These are phyloP conservation scores for Ascochyta fabae DNA, from an alignment of 2,329 filamentous ascomycete genomes.

Conservation along the genomic window DNA sequence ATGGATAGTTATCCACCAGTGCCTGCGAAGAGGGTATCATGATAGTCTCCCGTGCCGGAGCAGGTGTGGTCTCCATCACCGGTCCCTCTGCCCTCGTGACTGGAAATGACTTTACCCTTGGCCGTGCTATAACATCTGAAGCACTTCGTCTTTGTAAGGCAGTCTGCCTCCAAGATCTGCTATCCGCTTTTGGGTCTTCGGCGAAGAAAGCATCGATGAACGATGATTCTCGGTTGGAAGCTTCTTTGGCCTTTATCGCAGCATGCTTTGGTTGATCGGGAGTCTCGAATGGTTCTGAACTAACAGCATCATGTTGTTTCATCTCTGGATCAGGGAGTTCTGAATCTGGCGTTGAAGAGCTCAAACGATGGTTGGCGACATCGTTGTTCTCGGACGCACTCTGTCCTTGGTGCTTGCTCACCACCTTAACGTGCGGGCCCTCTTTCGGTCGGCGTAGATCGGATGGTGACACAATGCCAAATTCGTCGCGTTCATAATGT, in stretches of 20 bases:
- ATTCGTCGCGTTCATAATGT: slow-evolving; percentile 25
- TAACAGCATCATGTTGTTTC: neutral
- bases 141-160: slow-evolving; percentile 21
- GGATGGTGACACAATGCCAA: slow-evolving; percentile 40
- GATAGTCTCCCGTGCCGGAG: neutral
- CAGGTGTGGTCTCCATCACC: neutral
- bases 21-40: slow-evolving; percentile 15
- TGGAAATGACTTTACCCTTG: neutral
- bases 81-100: neutral
- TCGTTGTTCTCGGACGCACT: neutral
- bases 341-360: neutral
- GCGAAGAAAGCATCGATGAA: slow-evolving; percentile 37
- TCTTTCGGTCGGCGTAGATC: slow-evolving; percentile 39
- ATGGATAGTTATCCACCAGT: slow-evolving; percentile 12
- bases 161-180: slow-evolving; percentile 36
- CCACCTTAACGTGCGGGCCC: slow-evolving; percentile 10
- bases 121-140: neutral
- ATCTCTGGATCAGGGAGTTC: too few species aligned
- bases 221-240: slow-evolving; percentile 17
- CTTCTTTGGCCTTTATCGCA: neutral
- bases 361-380: too few species aligned
- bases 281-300: neutral
- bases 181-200: slow-evolving; percentile 9
- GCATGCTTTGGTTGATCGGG: neutral
- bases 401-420: neutral